Percentiles rank a stretch among this genome's conserved stretches.
Evolutionary conservation across 139 green algal species (phyloP).

Genomic region (Tetradesmus lagerheimii): DNA sequence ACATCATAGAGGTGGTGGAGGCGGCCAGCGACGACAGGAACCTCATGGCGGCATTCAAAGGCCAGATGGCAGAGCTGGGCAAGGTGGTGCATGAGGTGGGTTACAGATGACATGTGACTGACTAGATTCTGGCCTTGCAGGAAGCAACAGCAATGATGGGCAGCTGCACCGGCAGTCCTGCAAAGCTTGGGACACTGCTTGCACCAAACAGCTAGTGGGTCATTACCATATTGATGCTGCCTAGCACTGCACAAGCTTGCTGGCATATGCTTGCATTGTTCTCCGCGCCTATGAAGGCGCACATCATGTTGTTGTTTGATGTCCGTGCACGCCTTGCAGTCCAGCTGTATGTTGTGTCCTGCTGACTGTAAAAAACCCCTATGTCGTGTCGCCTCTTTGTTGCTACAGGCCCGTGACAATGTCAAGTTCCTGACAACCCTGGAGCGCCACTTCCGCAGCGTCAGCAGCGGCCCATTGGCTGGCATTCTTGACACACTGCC

Average conservation of each 20-base stretch:
- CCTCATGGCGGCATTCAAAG: constrained; percentile 77
- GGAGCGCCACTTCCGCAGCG: constrained; percentile 91
- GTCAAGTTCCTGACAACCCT: constrained; percentile 95
- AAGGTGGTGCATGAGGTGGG: constrained; percentile 77
- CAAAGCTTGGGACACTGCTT: not conserved
- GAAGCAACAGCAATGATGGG: not conserved
- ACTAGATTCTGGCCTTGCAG: not conserved
- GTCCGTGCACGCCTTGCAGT: not conserved
- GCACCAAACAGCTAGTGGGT: too few relatives aligned
- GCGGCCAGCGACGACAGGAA: constrained; percentile 75
- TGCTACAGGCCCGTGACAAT: constrained; percentile 83
- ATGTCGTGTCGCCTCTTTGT: not conserved
- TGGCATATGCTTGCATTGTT: not conserved
- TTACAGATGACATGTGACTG: not conserved
- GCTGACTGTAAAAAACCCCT: not conserved
- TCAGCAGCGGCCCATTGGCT: constrained; percentile 69
- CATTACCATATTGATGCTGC: too few relatives aligned
- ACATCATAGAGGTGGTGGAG: constrained; percentile 76
- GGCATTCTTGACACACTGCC: constrained; percentile 84
- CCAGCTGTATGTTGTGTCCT: not conserved
- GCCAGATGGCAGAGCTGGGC: constrained; percentile 77
- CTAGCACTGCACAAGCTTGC: not conserved
- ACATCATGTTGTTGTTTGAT: not conserved
- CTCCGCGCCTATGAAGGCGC: not conserved
- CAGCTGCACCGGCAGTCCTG: not conserved